Evolutionary conservation across 2,329 filamentous ascomycete species (phyloP).

Genomic region (Botrytis paeoniae): DNA sequence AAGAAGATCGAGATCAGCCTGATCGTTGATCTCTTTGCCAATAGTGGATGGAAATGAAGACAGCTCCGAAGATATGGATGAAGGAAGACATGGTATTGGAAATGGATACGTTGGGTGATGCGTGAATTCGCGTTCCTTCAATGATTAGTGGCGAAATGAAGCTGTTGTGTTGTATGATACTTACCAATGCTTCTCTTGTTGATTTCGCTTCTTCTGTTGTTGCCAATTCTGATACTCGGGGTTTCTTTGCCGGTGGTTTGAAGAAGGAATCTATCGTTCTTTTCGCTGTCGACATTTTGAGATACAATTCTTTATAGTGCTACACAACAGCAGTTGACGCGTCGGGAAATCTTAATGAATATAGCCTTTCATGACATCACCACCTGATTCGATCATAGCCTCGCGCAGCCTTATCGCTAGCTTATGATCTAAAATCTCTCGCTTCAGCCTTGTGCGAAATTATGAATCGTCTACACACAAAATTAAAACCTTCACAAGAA

Average conservation of each 20-base stretch:
- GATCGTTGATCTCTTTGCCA: conserved; percentile 58
- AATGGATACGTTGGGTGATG: conserved; percentile 50
- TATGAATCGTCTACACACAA: conserved; percentile 13
- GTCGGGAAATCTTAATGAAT: not conserved
- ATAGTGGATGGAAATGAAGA: conserved; percentile 49
- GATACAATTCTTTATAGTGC: not conserved
- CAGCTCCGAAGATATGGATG: conserved; percentile 42
- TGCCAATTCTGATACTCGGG: conserved; percentile 29
- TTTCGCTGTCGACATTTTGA: conserved; percentile 44
- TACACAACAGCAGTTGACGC: not conserved
- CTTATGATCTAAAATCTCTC: not conserved
- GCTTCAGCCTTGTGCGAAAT: conserved; percentile 17
- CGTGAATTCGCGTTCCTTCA: conserved; percentile 33
- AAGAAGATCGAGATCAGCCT: conserved; percentile 68
- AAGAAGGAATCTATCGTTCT: conserved; percentile 71
- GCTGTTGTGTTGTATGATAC: not conserved
- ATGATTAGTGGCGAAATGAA: not conserved
- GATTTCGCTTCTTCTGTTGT: not conserved
- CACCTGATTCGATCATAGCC: not conserved
- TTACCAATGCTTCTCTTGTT: conserved; percentile 1
- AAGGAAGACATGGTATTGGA: conserved; percentile 46
- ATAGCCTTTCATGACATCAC: conserved; percentile 25
- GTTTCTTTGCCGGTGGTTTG: conserved; percentile 46
- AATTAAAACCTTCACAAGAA: conserved; percentile 5
- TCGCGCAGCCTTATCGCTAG: conserved; percentile 12